Base-by-base conservation (phyloP, 495 filamentous ascomycete genomes). In the Penicillium roqueforti region DNA sequence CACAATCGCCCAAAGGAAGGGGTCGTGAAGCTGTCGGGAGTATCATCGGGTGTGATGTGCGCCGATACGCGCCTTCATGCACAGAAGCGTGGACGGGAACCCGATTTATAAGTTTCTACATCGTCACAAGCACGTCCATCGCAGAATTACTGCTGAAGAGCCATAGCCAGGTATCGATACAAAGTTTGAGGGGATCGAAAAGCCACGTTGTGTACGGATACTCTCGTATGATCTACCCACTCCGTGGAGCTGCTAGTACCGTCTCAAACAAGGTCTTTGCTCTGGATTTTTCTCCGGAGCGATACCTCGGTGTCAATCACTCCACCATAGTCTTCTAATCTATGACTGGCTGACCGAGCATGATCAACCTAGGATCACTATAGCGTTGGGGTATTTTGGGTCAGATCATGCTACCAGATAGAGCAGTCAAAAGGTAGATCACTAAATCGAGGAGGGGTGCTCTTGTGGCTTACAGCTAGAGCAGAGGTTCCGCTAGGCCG, bases 21-120 rank as follows among this genome's bases (percentile, higher is more conserved):
- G 22, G 31, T 34, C 45, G 31, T n/a, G 46, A 55, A 50, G 38
- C 14, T 39, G 18, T 23, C 40, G 20, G 22, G 13, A 20, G 14
- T 18, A 8, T 19, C 34, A 20, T 16, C 34, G 20, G 46, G 40
- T 51, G 49, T 64, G 58, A 64, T 58, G 53, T 46, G 47, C 51
- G 38, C 40, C 42, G 51, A 60, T 62, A 60, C 39, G 54, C 48
- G 56, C 57, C 54, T 41, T 55, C 20, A 41, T 60, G 63, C 63
- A 60, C 57, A 48, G 57, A 49, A 58, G 54, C 59, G 56, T 55
- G 42, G 40, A 45, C 29, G 1, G 20, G 28, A 28, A 26, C 1
- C 13, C 5, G 22, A 20, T 7, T 18, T 19, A 3, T 11, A n/a
- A 28, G 8, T 26, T 37, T 16, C 8, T 13, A 6, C 13, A 3